Evolutionary conservation across 2,329 filamentous ascomycete genomes (phyloP).

Genomic region (Cordyceps pruinosa): DNA sequence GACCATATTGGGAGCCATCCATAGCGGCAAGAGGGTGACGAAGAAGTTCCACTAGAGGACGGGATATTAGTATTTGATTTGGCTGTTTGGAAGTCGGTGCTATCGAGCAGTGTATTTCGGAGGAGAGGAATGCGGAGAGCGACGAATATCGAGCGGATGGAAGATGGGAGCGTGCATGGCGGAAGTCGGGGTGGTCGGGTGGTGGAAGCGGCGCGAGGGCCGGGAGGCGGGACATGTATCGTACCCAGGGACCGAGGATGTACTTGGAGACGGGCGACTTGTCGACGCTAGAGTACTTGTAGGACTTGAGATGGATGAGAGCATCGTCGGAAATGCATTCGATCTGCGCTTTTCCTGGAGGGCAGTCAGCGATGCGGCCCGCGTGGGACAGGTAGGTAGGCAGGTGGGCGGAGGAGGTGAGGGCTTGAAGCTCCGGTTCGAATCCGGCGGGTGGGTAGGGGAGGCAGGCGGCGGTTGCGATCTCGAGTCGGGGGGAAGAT

Average conservation of each 20-base stretch:
- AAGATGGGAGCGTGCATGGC: conserved; percentile 6
- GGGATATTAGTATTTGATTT: conserved; percentile 14
- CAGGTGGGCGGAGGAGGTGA: neutral
- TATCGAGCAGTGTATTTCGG: neutral
- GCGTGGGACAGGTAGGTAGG: neutral
- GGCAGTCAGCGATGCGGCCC: neutral
- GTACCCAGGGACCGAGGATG: conserved; percentile 90
- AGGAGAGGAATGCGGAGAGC: neutral
- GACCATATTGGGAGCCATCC: conserved; percentile 97
- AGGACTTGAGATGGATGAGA: conserved; percentile 82
- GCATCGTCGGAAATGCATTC: conserved; percentile 85
- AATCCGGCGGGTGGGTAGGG: neutral
- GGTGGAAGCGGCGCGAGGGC: neutral
- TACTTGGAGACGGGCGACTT: conserved; percentile 91
- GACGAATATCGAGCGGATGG: neutral
- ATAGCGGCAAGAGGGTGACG: conserved; percentile 85
- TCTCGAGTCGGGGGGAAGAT: neutral
- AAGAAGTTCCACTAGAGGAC: conserved; percentile 83
- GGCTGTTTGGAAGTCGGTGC: neutral
- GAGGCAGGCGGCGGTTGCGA: neutral
- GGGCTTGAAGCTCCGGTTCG: neutral
- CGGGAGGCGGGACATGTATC: conserved; percentile 27
- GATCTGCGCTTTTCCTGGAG: conserved; percentile 45
- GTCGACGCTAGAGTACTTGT: conserved; percentile 97
- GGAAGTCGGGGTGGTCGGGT: neutral